These are phyloP conservation scores for Artemisia tridentata DNA, from an alignment of 129 eudicot species.

Conservation along the genomic window DNA sequence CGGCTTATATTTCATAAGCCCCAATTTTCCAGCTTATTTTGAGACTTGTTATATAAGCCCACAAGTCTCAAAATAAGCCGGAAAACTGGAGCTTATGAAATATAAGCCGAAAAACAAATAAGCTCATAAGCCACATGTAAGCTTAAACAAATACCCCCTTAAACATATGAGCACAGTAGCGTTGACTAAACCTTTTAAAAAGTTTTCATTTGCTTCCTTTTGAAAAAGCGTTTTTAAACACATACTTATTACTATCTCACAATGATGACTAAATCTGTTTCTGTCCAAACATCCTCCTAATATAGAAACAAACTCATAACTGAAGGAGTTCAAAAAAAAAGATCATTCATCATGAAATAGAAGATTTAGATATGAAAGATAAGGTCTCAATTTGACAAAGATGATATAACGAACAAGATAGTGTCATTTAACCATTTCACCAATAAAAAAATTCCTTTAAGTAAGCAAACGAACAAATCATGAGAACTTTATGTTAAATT, in stretches of 20 bases:
- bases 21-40: too few species aligned
- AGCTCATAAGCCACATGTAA: too few species aligned
- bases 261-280: neutral
- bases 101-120: too few species aligned
- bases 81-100: too few species aligned
- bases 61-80: too few species aligned
- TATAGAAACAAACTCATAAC: neutral
- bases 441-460: neutral
- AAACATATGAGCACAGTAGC: neutral
- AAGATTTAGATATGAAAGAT: neutral
- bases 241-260: neutral
- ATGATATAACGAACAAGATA: neutral
- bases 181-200: neutral
- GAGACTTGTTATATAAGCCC: too few species aligned
- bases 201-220: neutral
- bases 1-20: too few species aligned
- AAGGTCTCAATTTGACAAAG: neutral
- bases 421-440: neutral
- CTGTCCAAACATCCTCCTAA: neutral
- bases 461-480: neutral
- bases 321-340: neutral
- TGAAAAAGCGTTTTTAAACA: neutral
- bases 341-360: neutral
- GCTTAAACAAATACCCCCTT: too few species aligned
- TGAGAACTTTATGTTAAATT: neutral